Evolutionary conservation across 2,329 filamentous ascomycete genomes (phyloP).

Genomic region (Fusarium xyrophilum): DNA sequence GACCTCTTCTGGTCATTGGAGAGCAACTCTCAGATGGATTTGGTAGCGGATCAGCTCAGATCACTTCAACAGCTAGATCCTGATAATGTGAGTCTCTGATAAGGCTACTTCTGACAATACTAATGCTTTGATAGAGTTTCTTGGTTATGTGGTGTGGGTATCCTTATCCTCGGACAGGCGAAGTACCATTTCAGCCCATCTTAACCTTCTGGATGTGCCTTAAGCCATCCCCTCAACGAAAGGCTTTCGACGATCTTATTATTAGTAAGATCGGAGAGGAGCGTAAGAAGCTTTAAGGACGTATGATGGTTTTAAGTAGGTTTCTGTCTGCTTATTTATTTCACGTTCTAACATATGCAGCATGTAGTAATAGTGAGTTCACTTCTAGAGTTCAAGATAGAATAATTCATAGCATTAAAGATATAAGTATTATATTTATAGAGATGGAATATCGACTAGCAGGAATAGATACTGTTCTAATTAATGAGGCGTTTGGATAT

Average conservation of each 20-base stretch:
- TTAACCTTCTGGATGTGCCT: constrained; percentile 4
- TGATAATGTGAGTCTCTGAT: not conserved
- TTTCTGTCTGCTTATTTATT: no score
- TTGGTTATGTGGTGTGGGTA: constrained; percentile 11
- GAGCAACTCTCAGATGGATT: constrained; percentile 4
- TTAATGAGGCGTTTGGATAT: not conserved
- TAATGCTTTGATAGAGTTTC: not conserved
- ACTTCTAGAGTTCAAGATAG: not conserved
- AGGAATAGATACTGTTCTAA: not conserved
- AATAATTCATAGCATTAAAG: not conserved
- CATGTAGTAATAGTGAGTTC: not conserved
- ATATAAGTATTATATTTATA: not conserved
- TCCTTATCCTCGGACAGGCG: not conserved
- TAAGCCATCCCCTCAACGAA: not conserved
- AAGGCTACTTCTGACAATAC: not conserved
- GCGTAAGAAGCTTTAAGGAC: not conserved
- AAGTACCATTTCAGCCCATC: not conserved
- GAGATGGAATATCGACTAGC: not conserved
- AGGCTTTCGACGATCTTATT: not conserved
- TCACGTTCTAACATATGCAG: not conserved
- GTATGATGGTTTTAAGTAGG: constrained; percentile 2
- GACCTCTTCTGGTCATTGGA: constrained; percentile 11
- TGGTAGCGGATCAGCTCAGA: not conserved
- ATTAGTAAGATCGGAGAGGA: constrained; percentile 2
- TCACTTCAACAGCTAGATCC: not conserved